phyloP scores from a whole-genome alignment of 2,329 filamentous ascomycete species.

The Alternaria longipes region DNA sequence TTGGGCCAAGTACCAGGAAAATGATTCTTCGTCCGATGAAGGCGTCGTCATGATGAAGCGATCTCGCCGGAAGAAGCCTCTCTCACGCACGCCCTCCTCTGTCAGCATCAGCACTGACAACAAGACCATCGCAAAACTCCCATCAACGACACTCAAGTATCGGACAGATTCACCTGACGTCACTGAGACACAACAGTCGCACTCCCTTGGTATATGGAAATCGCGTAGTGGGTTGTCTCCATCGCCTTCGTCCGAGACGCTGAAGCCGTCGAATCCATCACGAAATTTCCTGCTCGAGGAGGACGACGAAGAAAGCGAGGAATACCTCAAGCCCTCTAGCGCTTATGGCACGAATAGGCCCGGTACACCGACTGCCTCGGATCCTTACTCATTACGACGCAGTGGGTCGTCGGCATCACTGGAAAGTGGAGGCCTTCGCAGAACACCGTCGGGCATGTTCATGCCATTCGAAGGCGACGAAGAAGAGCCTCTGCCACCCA shows the following conservation, averaged over 20 bases:
- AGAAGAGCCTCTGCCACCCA: constrained; percentile 63
- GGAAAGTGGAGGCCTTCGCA: constrained; percentile 67
- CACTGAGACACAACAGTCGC: constrained; percentile 60
- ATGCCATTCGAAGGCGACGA: constrained; percentile 86
- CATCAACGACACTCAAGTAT: constrained; percentile 87
- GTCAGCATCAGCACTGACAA: constrained; percentile 70
- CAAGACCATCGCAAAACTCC: constrained; percentile 87
- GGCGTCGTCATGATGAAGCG: constrained; percentile 84
- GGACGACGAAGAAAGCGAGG: constrained; percentile 59
- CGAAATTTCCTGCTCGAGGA: constrained; percentile 71
- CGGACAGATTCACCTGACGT: constrained; percentile 78
- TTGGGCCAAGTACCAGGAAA: constrained; percentile 52
- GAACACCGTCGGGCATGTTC: constrained; percentile 88
- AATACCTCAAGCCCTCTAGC: constrained; percentile 56
- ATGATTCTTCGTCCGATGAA: constrained; percentile 73
- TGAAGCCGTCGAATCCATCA: constrained; percentile 74
- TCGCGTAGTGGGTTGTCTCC: constrained; percentile 65
- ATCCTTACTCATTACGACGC: constrained; percentile 31
- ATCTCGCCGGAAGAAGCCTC: constrained; percentile 58
- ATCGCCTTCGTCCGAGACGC: constrained; percentile 83
- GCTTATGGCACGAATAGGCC: constrained; percentile 48
- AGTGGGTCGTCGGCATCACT: constrained; percentile 28
- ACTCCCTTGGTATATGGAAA: constrained; percentile 57
- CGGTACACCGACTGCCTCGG: constrained; percentile 47
- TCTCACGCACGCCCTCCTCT: constrained; percentile 64